Evolutionary conservation across 1,284 basidiomycete genomes (phyloP), one percentile per base, ranked within the genome.

Genomic region (Boletus smithii): DNA sequence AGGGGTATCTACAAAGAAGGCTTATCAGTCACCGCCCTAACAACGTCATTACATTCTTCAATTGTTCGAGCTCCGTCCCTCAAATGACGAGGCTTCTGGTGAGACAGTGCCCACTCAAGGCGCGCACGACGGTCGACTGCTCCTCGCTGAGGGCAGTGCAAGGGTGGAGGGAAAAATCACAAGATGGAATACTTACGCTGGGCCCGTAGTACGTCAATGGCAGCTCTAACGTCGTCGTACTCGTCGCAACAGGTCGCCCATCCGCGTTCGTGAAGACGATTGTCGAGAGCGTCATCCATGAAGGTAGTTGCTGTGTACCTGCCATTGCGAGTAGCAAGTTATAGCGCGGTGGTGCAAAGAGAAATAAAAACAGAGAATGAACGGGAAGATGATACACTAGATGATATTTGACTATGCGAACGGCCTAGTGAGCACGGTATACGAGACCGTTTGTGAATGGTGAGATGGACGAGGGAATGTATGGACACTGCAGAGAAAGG

Each of bases 131-230:
- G 35, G 30, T 46, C 35, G 8, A 42, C 14, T 17, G 17, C 27
- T 34, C 24, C 33, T 42, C 4, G 14, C 29, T 13, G 26, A 34
- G 17, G 35, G 20, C 10, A 36, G 26, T 24, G 27, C 37, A 34
- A 40, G 26, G 16, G n/a, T 17, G 30, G 22, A 23, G 29, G 8
- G 16, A 32, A 43, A 34, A 42, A 42, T 16, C 8, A 26, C 20
- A 20, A 20, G 36, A 47, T 32, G 4, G 30, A 35, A 33, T 2
- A 78, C 85, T 75, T 62, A 87, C 84, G 63, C 80, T 79, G 47
- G 85, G 83, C 33, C 85, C 85, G 56, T 78, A 85, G 64, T 88
- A 88, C 2, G 85, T 87, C 53, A 85, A 67, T 42, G 85, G 82
- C 44, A 87, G 59, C 51, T 71, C 75, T 32, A 84, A 53, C 10